These are phyloP conservation scores for Anaeramoeba flamelloides DNA, from an alignment of 78 protist species.

Conservation along the genomic window DNA sequence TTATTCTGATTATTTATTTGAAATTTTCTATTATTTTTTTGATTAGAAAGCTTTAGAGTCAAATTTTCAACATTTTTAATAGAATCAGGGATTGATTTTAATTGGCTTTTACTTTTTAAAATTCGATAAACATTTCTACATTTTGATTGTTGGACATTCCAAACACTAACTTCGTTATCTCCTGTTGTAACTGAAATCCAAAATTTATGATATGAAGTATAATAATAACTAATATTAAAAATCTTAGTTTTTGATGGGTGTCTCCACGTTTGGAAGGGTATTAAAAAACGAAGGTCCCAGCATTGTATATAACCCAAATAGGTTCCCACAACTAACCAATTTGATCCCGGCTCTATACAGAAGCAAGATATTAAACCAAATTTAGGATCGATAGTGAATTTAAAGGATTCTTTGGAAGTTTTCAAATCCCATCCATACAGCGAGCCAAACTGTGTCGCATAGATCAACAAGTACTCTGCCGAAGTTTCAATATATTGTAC, in stretches of 20 bases:
- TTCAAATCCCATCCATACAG: not conserved
- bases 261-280: not conserved
- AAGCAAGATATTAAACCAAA: not conserved
- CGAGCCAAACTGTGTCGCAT: not conserved
- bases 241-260: not conserved
- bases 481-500: not conserved
- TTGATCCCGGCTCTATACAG: not conserved
- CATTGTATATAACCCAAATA: not conserved
- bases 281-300: not conserved
- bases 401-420: not conserved
- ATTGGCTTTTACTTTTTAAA: too few relatives aligned
- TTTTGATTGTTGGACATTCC: not conserved
- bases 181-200: not conserved
- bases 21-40: too few relatives aligned
- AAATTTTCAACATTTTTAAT: too few relatives aligned
- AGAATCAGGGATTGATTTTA: too few relatives aligned
- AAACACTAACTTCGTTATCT: not conserved
- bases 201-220: not conserved
- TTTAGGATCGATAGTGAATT: not conserved
- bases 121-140: not conserved
- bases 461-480: not conserved
- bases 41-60: too few relatives aligned
- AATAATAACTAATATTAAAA: not conserved
- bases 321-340: not conserved
- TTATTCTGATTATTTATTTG: too few relatives aligned